phyloP scores from a whole-genome alignment of 805 yeast genomes.

The Vanderwaltozyma verrucispora region DNA sequence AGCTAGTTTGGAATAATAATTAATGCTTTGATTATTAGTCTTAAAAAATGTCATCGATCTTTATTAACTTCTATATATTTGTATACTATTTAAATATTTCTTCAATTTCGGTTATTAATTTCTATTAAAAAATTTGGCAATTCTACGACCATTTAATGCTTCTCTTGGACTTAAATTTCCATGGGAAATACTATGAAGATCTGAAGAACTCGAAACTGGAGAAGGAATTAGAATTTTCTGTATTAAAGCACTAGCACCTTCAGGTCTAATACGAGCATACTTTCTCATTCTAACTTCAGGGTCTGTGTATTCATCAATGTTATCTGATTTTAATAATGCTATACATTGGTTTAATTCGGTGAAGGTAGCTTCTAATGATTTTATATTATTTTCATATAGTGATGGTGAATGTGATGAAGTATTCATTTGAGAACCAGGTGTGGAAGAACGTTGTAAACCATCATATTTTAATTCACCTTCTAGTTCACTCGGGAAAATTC shows the following conservation, averaged over 20 bases:
- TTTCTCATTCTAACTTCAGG: constrained; percentile 47
- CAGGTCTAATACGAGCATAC: constrained; percentile 65
- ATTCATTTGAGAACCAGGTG: constrained; percentile 9
- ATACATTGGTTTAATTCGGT: constrained; percentile 73
- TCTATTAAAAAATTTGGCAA: constrained; percentile 4
- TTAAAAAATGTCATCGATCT: no score
- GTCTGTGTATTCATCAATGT: constrained; percentile 52
- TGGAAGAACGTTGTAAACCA: constrained; percentile 16
- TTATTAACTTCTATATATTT: background rate
- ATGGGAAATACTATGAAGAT: background rate
- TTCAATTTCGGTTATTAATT: background rate
- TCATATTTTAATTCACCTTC: constrained; percentile 6
- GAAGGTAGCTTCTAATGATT: constrained; percentile 61
- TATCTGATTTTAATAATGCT: constrained; percentile 54
- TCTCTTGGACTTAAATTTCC: constrained; percentile 1
- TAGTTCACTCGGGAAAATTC: constrained; percentile 26
- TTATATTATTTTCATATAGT: constrained; percentile 27
- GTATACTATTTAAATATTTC: background rate
- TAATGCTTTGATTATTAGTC: no score
- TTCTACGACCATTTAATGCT: constrained; percentile 1
- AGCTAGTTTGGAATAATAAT: no score
- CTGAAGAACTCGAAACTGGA: background rate
- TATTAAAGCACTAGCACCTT: constrained; percentile 53
- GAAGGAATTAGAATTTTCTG: constrained; percentile 32
- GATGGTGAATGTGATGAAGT: constrained; percentile 11